phyloP scores from a whole-genome alignment of 208 protist genomes.

The Crithidia bombi region DNA sequence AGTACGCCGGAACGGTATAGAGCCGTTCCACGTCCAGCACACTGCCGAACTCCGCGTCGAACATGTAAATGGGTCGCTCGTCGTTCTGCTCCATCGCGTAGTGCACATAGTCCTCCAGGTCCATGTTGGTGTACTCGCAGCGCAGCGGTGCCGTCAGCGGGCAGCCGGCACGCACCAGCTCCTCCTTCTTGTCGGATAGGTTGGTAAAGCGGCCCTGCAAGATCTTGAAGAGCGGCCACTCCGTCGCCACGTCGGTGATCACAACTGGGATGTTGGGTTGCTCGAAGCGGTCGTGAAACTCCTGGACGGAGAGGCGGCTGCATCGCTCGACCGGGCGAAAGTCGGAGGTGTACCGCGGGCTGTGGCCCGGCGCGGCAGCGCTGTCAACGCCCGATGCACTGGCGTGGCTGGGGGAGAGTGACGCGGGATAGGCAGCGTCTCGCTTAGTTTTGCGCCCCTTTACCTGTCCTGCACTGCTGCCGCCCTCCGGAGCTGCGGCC shows the following conservation, averaged over 20 bases:
- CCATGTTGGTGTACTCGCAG: slow-evolving; percentile 90
- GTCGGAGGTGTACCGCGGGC: slow-evolving; percentile 55
- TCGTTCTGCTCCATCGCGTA: slow-evolving; percentile 81
- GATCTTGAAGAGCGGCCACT: slow-evolving; percentile 84
- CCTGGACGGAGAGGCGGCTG: slow-evolving; percentile 53
- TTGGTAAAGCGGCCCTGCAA: slow-evolving; percentile 70
- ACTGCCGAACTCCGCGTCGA: slow-evolving; percentile 84
- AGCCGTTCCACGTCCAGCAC: slow-evolving; percentile 59
- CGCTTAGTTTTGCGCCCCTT: slow-evolving; percentile 15
- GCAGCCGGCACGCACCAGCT: slow-evolving; percentile 47
- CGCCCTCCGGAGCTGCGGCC: not conserved
- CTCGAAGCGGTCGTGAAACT: slow-evolving; percentile 80
- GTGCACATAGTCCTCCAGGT: slow-evolving; percentile 79
- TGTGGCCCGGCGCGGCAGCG: not conserved
- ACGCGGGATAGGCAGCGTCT: slow-evolving; percentile 23
- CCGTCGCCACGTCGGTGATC: slow-evolving; percentile 75
- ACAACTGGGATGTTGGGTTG: slow-evolving; percentile 72
- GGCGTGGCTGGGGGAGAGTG: not conserved
- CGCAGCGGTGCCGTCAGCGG: slow-evolving; percentile 63
- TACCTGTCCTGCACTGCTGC: not conserved
- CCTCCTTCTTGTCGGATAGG: slow-evolving; percentile 52
- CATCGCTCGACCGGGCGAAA: slow-evolving; percentile 70
- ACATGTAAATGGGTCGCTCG: slow-evolving; percentile 93
- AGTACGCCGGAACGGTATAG: slow-evolving; percentile 84
- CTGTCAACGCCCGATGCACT: not conserved